Conservation (phyloP, 495 filamentous ascomycete genomes). For the Penicillium odoratum region DNA sequence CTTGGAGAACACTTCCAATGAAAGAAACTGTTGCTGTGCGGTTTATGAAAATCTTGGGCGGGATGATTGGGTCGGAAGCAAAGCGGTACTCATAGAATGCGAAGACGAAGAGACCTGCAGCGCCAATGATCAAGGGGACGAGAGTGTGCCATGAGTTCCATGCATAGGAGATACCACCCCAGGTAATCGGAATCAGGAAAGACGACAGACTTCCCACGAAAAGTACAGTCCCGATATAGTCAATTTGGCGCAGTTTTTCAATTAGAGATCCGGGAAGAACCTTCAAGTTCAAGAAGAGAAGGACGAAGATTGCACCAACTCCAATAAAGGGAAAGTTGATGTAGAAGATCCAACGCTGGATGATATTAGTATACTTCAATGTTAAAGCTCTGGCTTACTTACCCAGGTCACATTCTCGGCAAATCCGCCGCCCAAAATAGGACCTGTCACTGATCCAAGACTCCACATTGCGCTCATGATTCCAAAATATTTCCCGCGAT, state of each 20-base stretch:
- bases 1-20: conserved; percentile 46
- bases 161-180: conserved; percentile 51
- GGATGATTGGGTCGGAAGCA: conserved; percentile 51
- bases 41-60: conserved; percentile 47
- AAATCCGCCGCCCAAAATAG: conserved; percentile 68
- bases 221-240: conserved; percentile 59
- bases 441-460: conserved; percentile 65
- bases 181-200: conserved; percentile 51
- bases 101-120: conserved; percentile 44
- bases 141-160: conserved; percentile 55
- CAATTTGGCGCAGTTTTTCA: conserved; percentile 51
- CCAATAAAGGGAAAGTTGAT: conserved; percentile 59
- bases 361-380: background rate
- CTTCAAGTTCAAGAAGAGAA: conserved; percentile 51
- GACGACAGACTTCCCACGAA: conserved; percentile 53
- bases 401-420: conserved; percentile 64
- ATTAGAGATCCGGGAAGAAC: conserved; percentile 35
- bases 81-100: conserved; percentile 48
- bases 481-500: conserved; percentile 50
- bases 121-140: conserved; percentile 58
- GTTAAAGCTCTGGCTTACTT: conserved; percentile 8
- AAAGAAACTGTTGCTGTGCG: conserved; percentile 47
- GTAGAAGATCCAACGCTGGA: conserved; percentile 52
- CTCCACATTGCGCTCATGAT: conserved; percentile 60
- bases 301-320: conserved; percentile 44